A percentile compares a stretch with the other conserved stretches of the same genome.
Conservation (phyloP, 1,284 basidiomycete genomes). For the Agaricales sp. region DNA sequence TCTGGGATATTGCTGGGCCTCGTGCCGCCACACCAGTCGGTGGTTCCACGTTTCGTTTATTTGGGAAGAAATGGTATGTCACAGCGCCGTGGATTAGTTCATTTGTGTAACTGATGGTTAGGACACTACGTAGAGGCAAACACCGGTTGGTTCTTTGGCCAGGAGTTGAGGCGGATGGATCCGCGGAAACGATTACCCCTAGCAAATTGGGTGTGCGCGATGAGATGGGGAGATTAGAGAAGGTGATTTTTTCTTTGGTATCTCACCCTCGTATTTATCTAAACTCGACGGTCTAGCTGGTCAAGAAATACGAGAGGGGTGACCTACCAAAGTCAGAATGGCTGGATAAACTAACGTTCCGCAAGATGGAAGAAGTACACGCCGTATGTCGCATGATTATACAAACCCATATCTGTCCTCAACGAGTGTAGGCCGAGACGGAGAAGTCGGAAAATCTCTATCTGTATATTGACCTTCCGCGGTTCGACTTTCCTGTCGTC, state of each 20-base stretch:
- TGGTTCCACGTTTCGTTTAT: constrained; percentile 83
- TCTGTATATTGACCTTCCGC: constrained; percentile 90
- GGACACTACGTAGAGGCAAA: constrained; percentile 85
- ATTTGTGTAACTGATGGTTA: constrained; percentile 20
- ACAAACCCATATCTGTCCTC: not conserved
- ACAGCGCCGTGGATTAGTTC: not conserved
- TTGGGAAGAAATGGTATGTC: constrained; percentile 83
- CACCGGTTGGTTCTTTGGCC: constrained; percentile 84
- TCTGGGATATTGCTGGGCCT: constrained; percentile 88
- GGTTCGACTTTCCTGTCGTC: constrained; percentile 98
- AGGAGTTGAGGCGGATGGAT: constrained; percentile 77
- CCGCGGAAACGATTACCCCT: constrained; percentile 73
- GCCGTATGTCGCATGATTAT: constrained; percentile 40
- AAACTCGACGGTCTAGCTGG: constrained; percentile 42
- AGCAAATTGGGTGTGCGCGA: constrained; percentile 75
- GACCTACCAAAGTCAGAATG: constrained; percentile 93
- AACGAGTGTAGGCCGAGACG: constrained; percentile 56
- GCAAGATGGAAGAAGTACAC: constrained; percentile 90
- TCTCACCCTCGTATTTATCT: not conserved
- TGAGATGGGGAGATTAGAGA: constrained; percentile 92
- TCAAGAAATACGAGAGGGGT: constrained; percentile 93
- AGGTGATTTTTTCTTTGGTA: constrained; percentile 36
- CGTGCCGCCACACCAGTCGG: constrained; percentile 72
- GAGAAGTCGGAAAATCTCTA: constrained; percentile 85
- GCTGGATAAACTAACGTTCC: constrained; percentile 89